Evolutionary conservation across 805 yeast species (phyloP), one percentile per base, ranked within the genome.

Genomic region (Nadsonia fulvescens): DNA sequence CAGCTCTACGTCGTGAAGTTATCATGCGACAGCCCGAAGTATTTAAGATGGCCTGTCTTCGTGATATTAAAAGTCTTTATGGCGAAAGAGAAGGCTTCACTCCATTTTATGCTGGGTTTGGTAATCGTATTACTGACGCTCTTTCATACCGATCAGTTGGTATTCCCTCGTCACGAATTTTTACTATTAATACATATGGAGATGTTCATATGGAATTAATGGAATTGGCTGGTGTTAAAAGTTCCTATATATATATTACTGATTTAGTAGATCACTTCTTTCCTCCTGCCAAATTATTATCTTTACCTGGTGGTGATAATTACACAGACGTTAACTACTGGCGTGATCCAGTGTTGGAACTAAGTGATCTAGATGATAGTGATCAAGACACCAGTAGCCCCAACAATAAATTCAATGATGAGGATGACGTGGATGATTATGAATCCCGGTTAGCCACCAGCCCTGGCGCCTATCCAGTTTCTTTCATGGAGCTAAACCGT

Each of bases 51-150:
- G 93, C 98, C 1, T 86, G 96, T 49, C 56, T 89, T 33, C 70
- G 73, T 29, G 98, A 89, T 53, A 71, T 89, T 32, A 68, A 70
- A 41, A 63, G 71, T 23, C 55, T 89, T 12, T 27, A 22, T 27
- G 64, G 53, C 14, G 44, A 27, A 54, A n/a, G n/a, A n/a, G 25
- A 27, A 12, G n/a, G 14, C 22, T 18, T 22, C 14, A 27, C 21
- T 18, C 94, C 95, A 3, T 89, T 89, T 43, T 82, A 79, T 49
- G 98, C 98, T 8, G 98, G 98, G 0, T 89, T 89, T 49, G 98
- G 98, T 15, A 89, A 89, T 45, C 59, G 92, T 37, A 89, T 89
- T 33, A 89, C 98, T 2, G 98, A 89, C 53, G 96, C 96, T 5
- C 63, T 89, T 28, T 79, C 94, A 29, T 89, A 89, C 46, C 61